These are phyloP conservation scores for Silene coronaria DNA, from an alignment of 179 eudicot genomes.

Conservation along the genomic window DNA sequence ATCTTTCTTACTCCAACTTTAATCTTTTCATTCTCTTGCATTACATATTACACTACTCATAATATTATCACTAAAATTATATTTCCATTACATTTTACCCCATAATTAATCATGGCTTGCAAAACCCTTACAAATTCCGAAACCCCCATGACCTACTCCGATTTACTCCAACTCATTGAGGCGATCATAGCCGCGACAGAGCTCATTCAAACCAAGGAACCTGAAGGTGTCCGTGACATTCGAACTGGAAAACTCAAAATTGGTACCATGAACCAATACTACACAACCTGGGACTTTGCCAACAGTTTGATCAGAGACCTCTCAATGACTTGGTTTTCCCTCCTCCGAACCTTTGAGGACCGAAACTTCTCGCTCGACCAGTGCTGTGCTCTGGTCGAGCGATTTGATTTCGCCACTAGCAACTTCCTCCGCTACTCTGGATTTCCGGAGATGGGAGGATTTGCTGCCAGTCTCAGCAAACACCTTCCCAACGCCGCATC, in stretches of 20 bases:
- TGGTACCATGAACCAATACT: not conserved
- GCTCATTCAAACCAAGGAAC: not conserved
- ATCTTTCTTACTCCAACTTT: too few relatives aligned
- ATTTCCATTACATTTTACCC: not conserved
- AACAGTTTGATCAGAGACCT: conserved; percentile 5
- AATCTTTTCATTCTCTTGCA: too few relatives aligned
- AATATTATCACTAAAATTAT: not conserved
- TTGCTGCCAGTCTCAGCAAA: not conserved
- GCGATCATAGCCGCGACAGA: not conserved
- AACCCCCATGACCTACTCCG: not conserved
- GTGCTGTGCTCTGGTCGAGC: conserved; percentile 6
- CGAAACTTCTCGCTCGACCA: conserved; percentile 3
- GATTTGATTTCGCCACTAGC: conserved; percentile 3
- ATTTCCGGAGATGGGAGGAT: conserved; percentile 9
- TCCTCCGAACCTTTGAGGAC: not conserved
- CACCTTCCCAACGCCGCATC: not conserved
- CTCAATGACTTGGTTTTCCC: conserved; percentile 6
- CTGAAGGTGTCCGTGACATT: not conserved
- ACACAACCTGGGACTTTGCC: conserved; percentile 3
- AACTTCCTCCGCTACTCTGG: conserved; percentile 11
- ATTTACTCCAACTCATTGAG: not conserved
- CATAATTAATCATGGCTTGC: not conserved
- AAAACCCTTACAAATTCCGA: not conserved
- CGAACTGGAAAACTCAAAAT: not conserved
- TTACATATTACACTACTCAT: not conserved